These are phyloP conservation scores for Cercospora canescens DNA, from an alignment of 2,329 filamentous ascomycete species.

Conservation along the genomic window DNA sequence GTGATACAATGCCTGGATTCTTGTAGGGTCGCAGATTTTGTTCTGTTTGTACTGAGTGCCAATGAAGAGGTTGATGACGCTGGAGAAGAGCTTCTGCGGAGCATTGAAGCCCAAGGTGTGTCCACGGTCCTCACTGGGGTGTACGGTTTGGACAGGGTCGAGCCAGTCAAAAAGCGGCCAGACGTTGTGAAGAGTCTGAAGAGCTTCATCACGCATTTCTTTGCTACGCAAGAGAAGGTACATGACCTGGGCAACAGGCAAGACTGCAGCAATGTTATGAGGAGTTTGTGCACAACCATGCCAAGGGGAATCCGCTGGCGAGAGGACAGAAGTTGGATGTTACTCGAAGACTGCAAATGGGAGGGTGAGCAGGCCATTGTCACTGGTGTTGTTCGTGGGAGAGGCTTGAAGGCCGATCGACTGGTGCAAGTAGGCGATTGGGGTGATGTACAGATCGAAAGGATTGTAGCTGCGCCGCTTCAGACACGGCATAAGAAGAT, in stretches of 20 bases:
- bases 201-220: slow-evolving; percentile 92
- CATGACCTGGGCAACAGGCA: slow-evolving; percentile 85
- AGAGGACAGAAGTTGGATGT: slow-evolving; percentile 93
- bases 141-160: slow-evolving; percentile 68
- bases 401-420: slow-evolving; percentile 83
- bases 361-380: slow-evolving; percentile 56
- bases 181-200: slow-evolving; percentile 81
- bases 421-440: slow-evolving; percentile 90
- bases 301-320: slow-evolving; percentile 96
- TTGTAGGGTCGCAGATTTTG: slow-evolving; percentile 85
- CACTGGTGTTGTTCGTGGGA: slow-evolving; percentile 83
- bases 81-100: slow-evolving; percentile 81
- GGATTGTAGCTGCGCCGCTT: slow-evolving; percentile 76
- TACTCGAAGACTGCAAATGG: slow-evolving; percentile 80
- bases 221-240: slow-evolving; percentile 87
- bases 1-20: slow-evolving; percentile 79
- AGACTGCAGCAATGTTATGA: slow-evolving; percentile 86
- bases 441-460: slow-evolving; percentile 90
- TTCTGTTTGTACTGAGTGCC: slow-evolving; percentile 81
- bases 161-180: slow-evolving; percentile 74
- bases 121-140: slow-evolving; percentile 88
- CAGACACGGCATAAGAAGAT: slow-evolving; percentile 54
- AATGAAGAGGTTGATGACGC: slow-evolving; percentile 79
- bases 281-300: slow-evolving; percentile 85
- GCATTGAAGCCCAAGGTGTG: slow-evolving; percentile 89